Evolutionary conservation across 352 stramenopile genomes (phyloP), one percentile per base, ranked within the genome.

Genomic region (Globisporangium solare): DNA sequence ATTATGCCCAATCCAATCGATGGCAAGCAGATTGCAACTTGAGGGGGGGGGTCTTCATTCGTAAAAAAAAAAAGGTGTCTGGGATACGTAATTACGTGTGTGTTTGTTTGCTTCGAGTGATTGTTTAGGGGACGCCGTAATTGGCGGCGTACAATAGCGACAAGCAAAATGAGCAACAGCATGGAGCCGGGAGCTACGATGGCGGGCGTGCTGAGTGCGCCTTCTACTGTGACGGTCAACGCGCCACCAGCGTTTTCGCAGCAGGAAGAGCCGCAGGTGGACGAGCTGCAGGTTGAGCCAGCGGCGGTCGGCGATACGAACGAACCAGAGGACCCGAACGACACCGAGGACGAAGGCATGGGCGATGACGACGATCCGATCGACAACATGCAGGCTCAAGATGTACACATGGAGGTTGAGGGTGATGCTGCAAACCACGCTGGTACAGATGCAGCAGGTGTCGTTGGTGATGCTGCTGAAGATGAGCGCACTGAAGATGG

Each of bases 331-430:
- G 27, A 54, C 21, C 13, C n/a, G 47, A 27, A 54, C 6, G n/a
- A 41, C 47, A 54, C 47, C 11, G 47, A 54, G 20, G 47, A 54
- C 21, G 47, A 49, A 51, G 42, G 24, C 13, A 10, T 41, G 12
- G 18, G 17, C 53, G 20, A 6, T 3, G 10, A 57, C 21, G 51
- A 31, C 8, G 24, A 57, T 6, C 21, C 22, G 8, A 12, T 10
- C 27, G 7, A 35, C 27, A 10, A 35, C 24, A 27, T 27, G 27
- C 27, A 35, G 10, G 10, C 2, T 35, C 27, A 35, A 35, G 2
- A 35, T 35, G 27, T 6, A 35, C 27, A 35, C 0, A 35, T 35
- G 27, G 27, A 35, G 27, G 7, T 11, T 35, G 27, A 3, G 27
- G 5, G 7, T 35, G 27, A 35, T 3, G 3, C 27, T 35, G 2